Base-by-base conservation (phyloP, 2,329 filamentous ascomycete genomes). In the Beauveria pseudobassiana region DNA sequence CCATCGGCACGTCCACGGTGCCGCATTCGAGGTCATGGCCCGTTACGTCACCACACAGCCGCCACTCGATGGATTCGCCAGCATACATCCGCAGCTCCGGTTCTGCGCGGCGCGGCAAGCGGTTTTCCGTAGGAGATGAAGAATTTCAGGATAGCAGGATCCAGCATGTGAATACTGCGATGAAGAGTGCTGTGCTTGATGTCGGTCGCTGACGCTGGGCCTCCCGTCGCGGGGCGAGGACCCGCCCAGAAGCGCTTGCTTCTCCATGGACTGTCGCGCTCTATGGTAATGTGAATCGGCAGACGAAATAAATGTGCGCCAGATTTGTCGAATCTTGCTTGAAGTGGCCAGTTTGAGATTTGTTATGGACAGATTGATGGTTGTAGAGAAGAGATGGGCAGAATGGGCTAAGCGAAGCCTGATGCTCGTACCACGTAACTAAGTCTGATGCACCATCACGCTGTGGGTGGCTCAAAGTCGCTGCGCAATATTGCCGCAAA, bases 1-100 rank as follows among this genome's bases (percentile, higher is more conserved):
- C 76, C 69, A 80, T 75, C 0, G 78, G 78, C 6, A 80, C 78
- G 3, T 74, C 64, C 6, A 80, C 71, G n/a, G 67, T 72, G 64
- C 72, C 72, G 64, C 78, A 80, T 63, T 80, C 77, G 10, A 80
- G 63, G 10, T 70, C 64, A 3, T 70, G 73, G 24, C 71, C 71
- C n/a, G 69, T 69, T 30, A 75, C 64, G 12, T 66, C 67, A 20
- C 77, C 78, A 59, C 78, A 80, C 1, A 64, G 60, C 20, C 69
- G 67, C 78, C 77, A 80, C 28, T 55, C 58, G 58, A 78, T 71
- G 16, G 66, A 65, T 63, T 78, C 76, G 5, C 75, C 73, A 0
- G 65, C 62, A 62, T 77, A 70, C n/a, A 26, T 4, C 1, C 50
- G 40, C 12, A 53, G 22, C 16, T n/a, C 12, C 20, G 26, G 24